These are phyloP conservation scores for Phytopythium vexans DNA, from an alignment of 352 stramenopile genomes.

Conservation along the genomic window DNA sequence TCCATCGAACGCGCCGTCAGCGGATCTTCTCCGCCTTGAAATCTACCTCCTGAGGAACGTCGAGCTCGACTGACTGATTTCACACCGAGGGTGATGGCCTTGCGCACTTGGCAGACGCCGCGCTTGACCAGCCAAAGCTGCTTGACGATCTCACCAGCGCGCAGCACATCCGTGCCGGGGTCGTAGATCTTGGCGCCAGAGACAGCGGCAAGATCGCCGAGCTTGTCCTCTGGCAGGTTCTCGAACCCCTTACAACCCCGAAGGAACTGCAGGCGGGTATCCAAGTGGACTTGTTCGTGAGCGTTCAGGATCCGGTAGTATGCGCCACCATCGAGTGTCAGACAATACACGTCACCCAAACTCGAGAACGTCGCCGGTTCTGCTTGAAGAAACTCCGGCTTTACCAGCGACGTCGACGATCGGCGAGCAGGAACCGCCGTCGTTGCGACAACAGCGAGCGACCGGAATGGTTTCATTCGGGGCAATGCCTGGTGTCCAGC, in stretches of 20 bases:
- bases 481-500: neutral
- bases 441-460: constrained; percentile 12
- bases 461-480: constrained; percentile 10
- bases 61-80: neutral
- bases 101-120: constrained; percentile 67
- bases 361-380: constrained; percentile 48
- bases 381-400: constrained; percentile 8
- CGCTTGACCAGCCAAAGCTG: constrained; percentile 67
- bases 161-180: constrained; percentile 46
- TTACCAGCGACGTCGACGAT: neutral
- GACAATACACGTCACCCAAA: constrained; percentile 51
- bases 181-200: constrained; percentile 54
- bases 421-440: constrained; percentile 1
- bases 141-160: constrained; percentile 51
- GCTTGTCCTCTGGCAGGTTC: constrained; percentile 45
- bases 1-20: constrained; percentile 38
- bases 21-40: constrained; percentile 12
- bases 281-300: constrained; percentile 38
- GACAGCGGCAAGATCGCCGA: constrained; percentile 39
- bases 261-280: constrained; percentile 52
- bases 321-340: constrained; percentile 41
- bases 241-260: constrained; percentile 63
- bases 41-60: constrained; percentile 1
- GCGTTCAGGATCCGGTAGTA: constrained; percentile 50
- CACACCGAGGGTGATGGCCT: constrained; percentile 34